Base-by-base conservation (phyloP, 1,284 basidiomycete species). In the Boletus coffeatus region DNA sequence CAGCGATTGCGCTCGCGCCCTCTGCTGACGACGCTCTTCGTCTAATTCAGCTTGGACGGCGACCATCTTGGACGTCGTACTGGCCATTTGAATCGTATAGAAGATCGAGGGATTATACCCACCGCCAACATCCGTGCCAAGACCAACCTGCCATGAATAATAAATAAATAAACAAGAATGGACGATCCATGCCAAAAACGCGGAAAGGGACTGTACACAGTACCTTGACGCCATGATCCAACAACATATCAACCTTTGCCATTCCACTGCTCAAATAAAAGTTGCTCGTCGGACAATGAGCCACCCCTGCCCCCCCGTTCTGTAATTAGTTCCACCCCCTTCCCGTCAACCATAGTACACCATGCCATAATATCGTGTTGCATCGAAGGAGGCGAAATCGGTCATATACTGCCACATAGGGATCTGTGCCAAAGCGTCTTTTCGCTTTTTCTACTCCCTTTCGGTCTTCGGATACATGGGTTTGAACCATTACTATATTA, bases 221-320 rank as follows among this genome's bases (percentile, higher is more conserved):
- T 62, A 92, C 92, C 80, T 96, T 96, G 74, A 97, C 84, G 0
- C 92, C 93, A 57, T 77, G 76, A 74, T 96, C 92, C n/a, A 97
- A 81, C 76, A 92, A 84, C 67, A 82, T 79, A 4, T 90, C 90
- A 13, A 98, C 83, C n/a, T 82, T 83, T 1, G 93, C 90, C 36
- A 91, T 82, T 6, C 96, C 96, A 62, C 90, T 93, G 48, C 88
- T 83, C 61, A 98, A 72, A 77, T 97, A 92, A 73, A 96, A 89
- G 73, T 98, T 98, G 71, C 89, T 93, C 56, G 88, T 91, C 10
- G 96, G 94, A 74, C 96, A 98, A 75, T 98, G 96, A 66, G 90
- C 90, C 48, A 98, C 83, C 3, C 94, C 95, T 5, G 90, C 87
- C 1, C 81, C 78, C 39, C 83, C 25, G 77, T 67, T 79, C 66